phyloP scores from a whole-genome alignment of 2,329 filamentous ascomycete species.

The Fusarium dimerum region DNA sequence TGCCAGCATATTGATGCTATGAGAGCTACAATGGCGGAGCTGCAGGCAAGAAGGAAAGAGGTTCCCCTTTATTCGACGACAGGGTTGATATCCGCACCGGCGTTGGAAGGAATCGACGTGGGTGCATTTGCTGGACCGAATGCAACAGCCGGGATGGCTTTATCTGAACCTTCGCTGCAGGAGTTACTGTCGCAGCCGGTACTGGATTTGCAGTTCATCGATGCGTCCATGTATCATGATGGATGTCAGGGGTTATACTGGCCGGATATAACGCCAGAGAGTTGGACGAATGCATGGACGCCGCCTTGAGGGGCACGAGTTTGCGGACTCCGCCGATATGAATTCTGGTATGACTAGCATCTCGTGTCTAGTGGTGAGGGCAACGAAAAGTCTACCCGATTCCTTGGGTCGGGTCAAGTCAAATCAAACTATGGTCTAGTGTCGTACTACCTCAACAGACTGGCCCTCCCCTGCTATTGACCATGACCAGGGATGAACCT shows the following conservation, averaged over 20 bases:
- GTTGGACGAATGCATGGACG: slow-evolving; percentile 22
- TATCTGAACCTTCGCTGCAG: slow-evolving; percentile 38
- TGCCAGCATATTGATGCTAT: slow-evolving; percentile 42
- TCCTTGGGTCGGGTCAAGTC: too few relatives aligned
- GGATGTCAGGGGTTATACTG: slow-evolving; percentile 25
- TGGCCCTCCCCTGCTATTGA: too few relatives aligned
- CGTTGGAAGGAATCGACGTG: slow-evolving; percentile 18
- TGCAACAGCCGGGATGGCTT: slow-evolving; percentile 36
- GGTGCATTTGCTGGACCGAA: slow-evolving; percentile 10
- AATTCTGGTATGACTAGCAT: too few relatives aligned
- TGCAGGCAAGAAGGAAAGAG: slow-evolving; percentile 18
- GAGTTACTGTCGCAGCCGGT: slow-evolving; percentile 36
- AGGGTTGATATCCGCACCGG: slow-evolving; percentile 8
- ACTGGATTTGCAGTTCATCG: slow-evolving; percentile 36
- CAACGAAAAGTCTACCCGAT: too few relatives aligned
- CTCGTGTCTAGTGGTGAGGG: too few relatives aligned
- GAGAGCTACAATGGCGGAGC: slow-evolving; percentile 28
- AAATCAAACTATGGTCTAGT: too few relatives aligned
- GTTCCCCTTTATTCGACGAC: slow-evolving; percentile 2
- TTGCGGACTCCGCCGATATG: too few relatives aligned
- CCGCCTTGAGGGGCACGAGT: slow-evolving; percentile 6
- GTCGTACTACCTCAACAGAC: too few relatives aligned
- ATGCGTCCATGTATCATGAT: slow-evolving; percentile 31
- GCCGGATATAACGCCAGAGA: slow-evolving; percentile 30
- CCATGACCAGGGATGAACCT: too few relatives aligned